Conservation (phyloP, 148 eudicot species). For the Cornus florida region DNA sequence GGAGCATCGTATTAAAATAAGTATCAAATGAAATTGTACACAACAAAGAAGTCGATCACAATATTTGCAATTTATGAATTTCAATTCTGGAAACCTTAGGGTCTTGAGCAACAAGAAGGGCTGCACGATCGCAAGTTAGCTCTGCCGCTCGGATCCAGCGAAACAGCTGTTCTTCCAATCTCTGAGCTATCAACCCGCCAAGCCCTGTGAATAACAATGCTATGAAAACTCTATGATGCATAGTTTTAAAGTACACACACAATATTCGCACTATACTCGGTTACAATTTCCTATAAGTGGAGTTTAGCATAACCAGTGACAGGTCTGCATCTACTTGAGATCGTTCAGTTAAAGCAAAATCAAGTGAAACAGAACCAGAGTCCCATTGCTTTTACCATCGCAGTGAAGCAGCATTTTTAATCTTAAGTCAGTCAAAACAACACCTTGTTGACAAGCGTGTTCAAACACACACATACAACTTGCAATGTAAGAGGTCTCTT, state of each 20-base stretch:
- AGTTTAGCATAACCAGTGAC: neutral
- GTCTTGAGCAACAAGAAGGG: constrained; percentile 97
- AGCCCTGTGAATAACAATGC: constrained; percentile 45
- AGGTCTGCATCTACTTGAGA: neutral
- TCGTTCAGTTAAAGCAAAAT: neutral
- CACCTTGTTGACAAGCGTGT: neutral
- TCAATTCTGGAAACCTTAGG: constrained; percentile 61
- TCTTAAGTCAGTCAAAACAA: neutral
- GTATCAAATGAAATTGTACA: neutral
- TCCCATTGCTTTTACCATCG: neutral
- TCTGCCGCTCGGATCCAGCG: constrained; percentile 99
- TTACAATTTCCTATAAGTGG: neutral
- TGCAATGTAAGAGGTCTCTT: neutral
- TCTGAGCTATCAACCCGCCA: constrained; percentile 85
- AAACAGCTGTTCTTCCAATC: constrained; percentile 79
- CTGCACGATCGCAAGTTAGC: constrained; percentile 97
- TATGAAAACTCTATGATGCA: neutral
- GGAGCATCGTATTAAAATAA: constrained; percentile 31
- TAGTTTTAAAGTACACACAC: neutral
- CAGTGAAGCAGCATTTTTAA: neutral
- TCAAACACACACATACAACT: neutral
- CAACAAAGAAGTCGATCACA: constrained; percentile 5
- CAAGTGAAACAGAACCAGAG: neutral
- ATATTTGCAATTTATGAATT: neutral
- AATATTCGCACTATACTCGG: neutral